Evolutionary conservation across 345 rosid genomes (phyloP).

Genomic region (Brassica rapa): DNA sequence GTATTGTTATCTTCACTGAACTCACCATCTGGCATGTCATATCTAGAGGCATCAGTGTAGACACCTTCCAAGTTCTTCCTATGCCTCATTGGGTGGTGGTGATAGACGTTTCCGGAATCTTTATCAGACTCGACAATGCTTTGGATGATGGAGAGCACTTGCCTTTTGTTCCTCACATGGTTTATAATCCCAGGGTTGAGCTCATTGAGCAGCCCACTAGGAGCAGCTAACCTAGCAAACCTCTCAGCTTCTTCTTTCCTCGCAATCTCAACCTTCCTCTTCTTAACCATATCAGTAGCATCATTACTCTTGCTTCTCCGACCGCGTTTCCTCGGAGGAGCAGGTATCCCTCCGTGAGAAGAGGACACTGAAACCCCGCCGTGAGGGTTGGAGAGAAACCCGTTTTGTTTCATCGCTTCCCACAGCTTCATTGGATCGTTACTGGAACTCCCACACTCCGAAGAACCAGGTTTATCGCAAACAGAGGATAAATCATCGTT

Average conservation of each 20-base stretch:
- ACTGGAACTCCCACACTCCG: constrained; percentile 75
- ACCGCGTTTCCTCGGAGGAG: constrained; percentile 79
- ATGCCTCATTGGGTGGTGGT: background rate
- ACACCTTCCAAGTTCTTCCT: constrained; percentile 15
- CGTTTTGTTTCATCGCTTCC: constrained; percentile 90
- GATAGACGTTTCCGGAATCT: background rate
- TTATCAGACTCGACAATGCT: constrained; percentile 63
- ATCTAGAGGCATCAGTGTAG: constrained; percentile 21
- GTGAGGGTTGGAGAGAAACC: constrained; percentile 64
- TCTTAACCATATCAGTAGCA: constrained; percentile 37
- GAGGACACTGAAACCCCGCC: constrained; percentile 37
- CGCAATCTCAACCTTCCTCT: constrained; percentile 75
- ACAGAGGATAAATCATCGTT: constrained; percentile 43
- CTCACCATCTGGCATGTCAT: constrained; percentile 23
- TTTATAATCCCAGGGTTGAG: constrained; percentile 91
- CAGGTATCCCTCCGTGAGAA: constrained; percentile 66
- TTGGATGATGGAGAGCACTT: constrained; percentile 92
- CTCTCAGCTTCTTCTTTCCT: constrained; percentile 78
- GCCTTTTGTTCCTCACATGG: constrained; percentile 89
- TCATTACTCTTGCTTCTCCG: constrained; percentile 54
- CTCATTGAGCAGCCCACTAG: constrained; percentile 84
- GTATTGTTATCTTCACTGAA: constrained; percentile 29
- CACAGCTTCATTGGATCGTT: constrained; percentile 70
- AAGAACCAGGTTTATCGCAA: constrained; percentile 38
- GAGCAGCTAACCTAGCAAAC: constrained; percentile 81